Evolutionary conservation across 148 eudicot species (phyloP).

Genomic region (Fagopyrum homotropicum): DNA sequence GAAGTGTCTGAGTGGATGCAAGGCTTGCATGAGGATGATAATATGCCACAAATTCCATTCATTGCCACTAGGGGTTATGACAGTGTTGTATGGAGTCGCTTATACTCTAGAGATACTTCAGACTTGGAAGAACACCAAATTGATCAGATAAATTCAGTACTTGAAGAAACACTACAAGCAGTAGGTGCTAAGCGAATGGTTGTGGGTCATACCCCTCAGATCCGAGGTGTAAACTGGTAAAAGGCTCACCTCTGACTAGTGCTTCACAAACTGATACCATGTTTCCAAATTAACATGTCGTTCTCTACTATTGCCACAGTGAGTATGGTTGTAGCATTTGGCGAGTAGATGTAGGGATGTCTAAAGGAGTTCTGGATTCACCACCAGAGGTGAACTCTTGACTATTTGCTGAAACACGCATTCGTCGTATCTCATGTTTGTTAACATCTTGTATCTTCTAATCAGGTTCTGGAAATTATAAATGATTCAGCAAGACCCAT

Average conservation of each 20-base stretch:
- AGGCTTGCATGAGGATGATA: slow-evolving; percentile 40
- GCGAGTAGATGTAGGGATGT: slow-evolving; percentile 99
- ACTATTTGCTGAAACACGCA: background rate
- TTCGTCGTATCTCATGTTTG: background rate
- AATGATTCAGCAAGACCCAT: slow-evolving; percentile 63
- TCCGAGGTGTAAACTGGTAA: slow-evolving; percentile 81
- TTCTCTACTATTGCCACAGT: slow-evolving; percentile 32
- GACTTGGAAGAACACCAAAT: slow-evolving; percentile 56
- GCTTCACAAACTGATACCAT: background rate
- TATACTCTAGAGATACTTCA: slow-evolving; percentile 80
- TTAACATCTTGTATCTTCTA: background rate
- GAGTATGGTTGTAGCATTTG: slow-evolving; percentile 79
- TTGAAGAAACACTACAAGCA: slow-evolving; percentile 61
- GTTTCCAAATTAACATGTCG: background rate
- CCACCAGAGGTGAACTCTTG: slow-evolving; percentile 64
- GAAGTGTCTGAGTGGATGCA: slow-evolving; percentile 92
- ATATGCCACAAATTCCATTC: slow-evolving; percentile 47
- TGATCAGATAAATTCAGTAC: slow-evolving; percentile 60
- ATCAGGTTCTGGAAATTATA: slow-evolving; percentile 80
- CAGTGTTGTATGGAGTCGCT: slow-evolving; percentile 96
- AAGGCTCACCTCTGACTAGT: background rate
- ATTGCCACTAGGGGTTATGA: slow-evolving; percentile 86
- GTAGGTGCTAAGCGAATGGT: slow-evolving; percentile 92
- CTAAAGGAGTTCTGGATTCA: slow-evolving; percentile 91
- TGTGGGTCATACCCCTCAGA: slow-evolving; percentile 97